Conservation (phyloP, 2,329 filamentous ascomycete species). For the Hymenoscyphus linearis region DNA sequence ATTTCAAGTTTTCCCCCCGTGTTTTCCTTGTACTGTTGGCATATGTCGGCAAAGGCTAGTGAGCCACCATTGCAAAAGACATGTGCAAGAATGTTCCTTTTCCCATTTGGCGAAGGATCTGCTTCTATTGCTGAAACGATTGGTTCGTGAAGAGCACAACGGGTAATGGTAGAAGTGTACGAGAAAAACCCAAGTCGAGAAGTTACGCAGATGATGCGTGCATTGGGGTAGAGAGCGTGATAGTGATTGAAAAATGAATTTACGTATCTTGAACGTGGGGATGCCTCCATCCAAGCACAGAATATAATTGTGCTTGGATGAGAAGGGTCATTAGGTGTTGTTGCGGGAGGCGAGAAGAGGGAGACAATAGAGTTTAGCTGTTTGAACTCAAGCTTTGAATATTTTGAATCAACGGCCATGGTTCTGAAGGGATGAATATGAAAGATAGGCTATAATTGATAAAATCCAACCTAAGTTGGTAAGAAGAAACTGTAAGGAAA, state of each 20-base stretch:
- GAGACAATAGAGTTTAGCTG: slow-evolving; percentile 13
- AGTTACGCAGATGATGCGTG: slow-evolving; percentile 13
- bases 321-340: background rate
- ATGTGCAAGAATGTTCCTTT: slow-evolving; percentile 13
- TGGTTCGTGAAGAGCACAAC: slow-evolving; percentile 9
- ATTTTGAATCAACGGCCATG: background rate
- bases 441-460: too few relatives aligned
- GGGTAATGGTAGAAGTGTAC: slow-evolving; percentile 8
- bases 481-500: too few relatives aligned
- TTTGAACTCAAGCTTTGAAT: slow-evolving; percentile 10
- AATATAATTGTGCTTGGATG: slow-evolving; percentile 19
- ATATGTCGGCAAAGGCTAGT: slow-evolving; percentile 11
- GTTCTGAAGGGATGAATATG: too few relatives aligned
- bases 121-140: slow-evolving; percentile 10
- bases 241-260: slow-evolving; percentile 15
- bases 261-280: slow-evolving; percentile 14
- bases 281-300: slow-evolving; percentile 19
- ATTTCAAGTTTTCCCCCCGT: slow-evolving; percentile 6
- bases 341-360: slow-evolving; percentile 11
- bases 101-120: slow-evolving; percentile 6
- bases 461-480: too few relatives aligned
- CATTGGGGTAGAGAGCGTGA: slow-evolving; percentile 13
- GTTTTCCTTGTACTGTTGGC: slow-evolving; percentile 8
- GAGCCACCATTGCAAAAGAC: slow-evolving; percentile 18
- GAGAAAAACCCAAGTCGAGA: slow-evolving; percentile 14